phyloP scores from a whole-genome alignment of 805 yeast genomes.

The Cyberlindnera subsufficiens region DNA sequence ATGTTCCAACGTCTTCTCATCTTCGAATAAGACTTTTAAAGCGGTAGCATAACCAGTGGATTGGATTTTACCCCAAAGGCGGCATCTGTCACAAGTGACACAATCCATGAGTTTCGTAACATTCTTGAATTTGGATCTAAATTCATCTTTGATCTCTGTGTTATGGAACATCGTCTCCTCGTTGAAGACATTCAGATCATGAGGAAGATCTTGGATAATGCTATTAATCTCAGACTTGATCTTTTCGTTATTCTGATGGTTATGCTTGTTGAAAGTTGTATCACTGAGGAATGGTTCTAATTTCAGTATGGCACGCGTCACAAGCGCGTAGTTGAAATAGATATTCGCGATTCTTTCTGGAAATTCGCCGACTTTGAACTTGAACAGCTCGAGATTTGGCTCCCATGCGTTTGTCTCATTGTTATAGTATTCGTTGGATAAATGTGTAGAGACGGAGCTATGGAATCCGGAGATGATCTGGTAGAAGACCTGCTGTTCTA shows the following conservation, averaged over 20 bases:
- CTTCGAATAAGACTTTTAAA: constrained; percentile 80
- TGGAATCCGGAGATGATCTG: constrained; percentile 90
- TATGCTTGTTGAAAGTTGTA: constrained; percentile 40
- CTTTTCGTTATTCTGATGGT: constrained; percentile 34
- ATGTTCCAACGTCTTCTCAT: constrained; percentile 42
- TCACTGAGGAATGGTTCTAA: constrained; percentile 46
- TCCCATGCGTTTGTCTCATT: constrained; percentile 72
- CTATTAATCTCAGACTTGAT: constrained; percentile 38
- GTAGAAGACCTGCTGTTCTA: constrained; percentile 85
- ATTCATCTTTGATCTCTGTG: constrained; percentile 72
- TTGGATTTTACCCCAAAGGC: constrained; percentile 97
- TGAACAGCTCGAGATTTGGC: constrained; percentile 76
- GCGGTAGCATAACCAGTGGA: constrained; percentile 98
- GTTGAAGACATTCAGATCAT: constrained; percentile 34
- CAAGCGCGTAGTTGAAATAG: constrained; percentile 87
- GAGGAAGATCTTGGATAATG: constrained; percentile 17
- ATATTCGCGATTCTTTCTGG: constrained; percentile 87
- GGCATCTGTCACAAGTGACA: constrained; percentile 96
- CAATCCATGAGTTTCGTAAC: constrained; percentile 95
- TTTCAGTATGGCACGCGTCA: constrained; percentile 76
- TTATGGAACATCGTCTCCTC: constrained; percentile 46
- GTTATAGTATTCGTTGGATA: constrained; percentile 76
- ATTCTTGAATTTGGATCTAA: constrained; percentile 78
- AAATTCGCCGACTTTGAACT: constrained; percentile 81
- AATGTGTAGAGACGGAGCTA: constrained; percentile 89